A percentile compares a stretch with the other conserved stretches of the same genome.
These are phyloP conservation scores for Lathyrus sativus DNA, from an alignment of 306 rosid species.

Conservation along the genomic window DNA sequence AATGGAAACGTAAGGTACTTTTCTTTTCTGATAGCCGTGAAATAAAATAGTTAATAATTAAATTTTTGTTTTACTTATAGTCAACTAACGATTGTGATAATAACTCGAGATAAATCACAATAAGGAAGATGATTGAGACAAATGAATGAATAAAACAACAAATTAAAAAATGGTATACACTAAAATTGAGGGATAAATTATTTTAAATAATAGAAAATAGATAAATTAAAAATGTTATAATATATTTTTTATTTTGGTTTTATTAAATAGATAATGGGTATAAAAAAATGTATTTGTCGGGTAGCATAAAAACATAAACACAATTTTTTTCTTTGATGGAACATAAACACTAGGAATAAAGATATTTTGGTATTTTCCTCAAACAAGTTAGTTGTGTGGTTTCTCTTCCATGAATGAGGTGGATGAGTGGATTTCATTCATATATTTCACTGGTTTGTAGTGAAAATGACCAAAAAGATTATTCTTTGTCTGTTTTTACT, in stretches of 20 bases:
- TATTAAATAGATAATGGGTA: no score
- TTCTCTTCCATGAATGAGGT: no score
- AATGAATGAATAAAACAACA: slow-evolving; percentile 7
- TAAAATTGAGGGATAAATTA: no score
- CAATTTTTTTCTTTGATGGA: no score
- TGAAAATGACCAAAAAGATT: not conserved
- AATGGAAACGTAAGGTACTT: not conserved
- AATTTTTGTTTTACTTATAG: not conserved
- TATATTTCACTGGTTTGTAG: not conserved
- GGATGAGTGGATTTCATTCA: not conserved
- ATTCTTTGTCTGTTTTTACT: no score
- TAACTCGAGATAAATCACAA: not conserved
- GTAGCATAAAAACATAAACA: no score
- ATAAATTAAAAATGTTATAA: no score
- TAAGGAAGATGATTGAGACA: not conserved
- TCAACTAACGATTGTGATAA: not conserved
- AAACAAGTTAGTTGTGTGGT: no score
- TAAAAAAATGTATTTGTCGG: no score
- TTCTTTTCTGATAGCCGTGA: not conserved
- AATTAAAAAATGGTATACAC: no score
- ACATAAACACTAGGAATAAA: not conserved
- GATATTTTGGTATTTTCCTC: not conserved
- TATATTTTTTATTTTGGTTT: no score
- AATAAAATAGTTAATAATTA: not conserved
- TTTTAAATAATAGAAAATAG: no score